Conservation (phyloP, 2,329 filamentous ascomycete genomes). For the Cordyceps javanica region DNA sequence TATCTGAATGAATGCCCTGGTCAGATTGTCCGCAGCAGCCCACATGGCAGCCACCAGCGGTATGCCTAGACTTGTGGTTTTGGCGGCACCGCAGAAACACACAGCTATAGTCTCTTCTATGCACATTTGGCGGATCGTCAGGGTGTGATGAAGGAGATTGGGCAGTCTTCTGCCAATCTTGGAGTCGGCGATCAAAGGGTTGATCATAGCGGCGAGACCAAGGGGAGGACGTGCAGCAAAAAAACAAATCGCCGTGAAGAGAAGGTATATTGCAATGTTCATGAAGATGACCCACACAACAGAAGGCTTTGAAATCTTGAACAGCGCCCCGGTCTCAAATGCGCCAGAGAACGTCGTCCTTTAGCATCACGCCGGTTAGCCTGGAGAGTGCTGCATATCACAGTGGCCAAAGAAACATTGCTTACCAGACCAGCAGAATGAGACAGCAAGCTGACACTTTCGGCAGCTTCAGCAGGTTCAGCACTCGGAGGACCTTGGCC, state of each 20-base stretch:
- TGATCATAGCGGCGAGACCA: conserved; percentile 26
- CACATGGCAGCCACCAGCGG: conserved; percentile 65
- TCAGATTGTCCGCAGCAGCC: conserved; percentile 44
- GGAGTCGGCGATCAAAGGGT: conserved; percentile 28
- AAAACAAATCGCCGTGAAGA: conserved; percentile 60
- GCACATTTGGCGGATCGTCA: conserved; percentile 47
- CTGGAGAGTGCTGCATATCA: conserved; percentile 20
- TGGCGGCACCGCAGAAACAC: conserved; percentile 68
- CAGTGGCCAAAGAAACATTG: neutral
- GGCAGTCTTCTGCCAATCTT: conserved; percentile 22
- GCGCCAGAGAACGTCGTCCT: conserved; percentile 64
- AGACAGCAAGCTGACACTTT: conserved; percentile 44
- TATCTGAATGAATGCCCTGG: conserved; percentile 54
- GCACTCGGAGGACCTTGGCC: conserved; percentile 44
- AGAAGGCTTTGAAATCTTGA: conserved; percentile 50
- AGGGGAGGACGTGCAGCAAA: conserved; percentile 39
- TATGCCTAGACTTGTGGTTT: conserved; percentile 65
- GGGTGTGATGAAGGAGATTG: conserved; percentile 21
- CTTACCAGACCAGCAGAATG: conserved; percentile 43
- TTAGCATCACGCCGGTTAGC: conserved; percentile 35
- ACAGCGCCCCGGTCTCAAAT: conserved; percentile 58
- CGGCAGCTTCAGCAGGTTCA: conserved; percentile 47
- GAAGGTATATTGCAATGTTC: conserved; percentile 54
- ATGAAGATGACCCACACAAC: conserved; percentile 63
- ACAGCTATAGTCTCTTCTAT: conserved; percentile 61